Percentiles rank a stretch among this genome's conserved stretches.
Evolutionary conservation across 371 early-diverging fungal species (phyloP).

Genomic region (Circinella umbellata): DNA sequence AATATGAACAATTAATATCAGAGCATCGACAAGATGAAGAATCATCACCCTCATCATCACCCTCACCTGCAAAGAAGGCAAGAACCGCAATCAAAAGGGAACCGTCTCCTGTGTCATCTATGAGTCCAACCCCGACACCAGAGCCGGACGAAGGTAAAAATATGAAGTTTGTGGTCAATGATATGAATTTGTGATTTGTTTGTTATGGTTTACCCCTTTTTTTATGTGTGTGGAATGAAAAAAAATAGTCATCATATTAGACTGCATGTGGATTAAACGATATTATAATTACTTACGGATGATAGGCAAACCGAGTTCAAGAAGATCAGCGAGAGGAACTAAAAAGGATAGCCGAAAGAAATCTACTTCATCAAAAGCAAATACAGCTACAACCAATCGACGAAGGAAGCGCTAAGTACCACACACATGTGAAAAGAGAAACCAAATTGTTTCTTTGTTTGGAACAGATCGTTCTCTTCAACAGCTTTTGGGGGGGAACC

Average conservation of each 20-base stretch:
- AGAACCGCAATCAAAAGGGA: conserved; percentile 48
- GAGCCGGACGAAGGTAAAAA: conserved; percentile 61
- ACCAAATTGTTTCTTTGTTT: neutral
- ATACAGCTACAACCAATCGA: neutral
- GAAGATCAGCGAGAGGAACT: conserved; percentile 14
- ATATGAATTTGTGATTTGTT: neutral
- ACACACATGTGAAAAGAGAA: conserved; percentile 15
- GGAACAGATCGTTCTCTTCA: no score
- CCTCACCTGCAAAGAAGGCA: conserved; percentile 48
- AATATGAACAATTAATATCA: conserved; percentile 62
- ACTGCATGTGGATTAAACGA: neutral
- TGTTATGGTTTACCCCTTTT: neutral
- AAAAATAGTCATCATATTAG: no score
- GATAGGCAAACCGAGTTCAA: conserved; percentile 12
- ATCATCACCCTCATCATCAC: conserved; percentile 24
- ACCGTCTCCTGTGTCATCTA: conserved; percentile 60
- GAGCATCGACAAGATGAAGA: conserved; percentile 58
- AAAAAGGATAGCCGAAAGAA: conserved; percentile 14
- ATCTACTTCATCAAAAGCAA: neutral
- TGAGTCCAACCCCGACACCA: conserved; percentile 61
- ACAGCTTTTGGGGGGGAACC: no score
- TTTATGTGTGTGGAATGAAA: neutral
- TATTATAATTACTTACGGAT: neutral
- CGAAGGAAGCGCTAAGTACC: conserved; percentile 14
- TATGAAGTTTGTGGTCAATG: neutral